Conservation (phyloP, 2,329 filamentous ascomycete genomes). For the Colletotrichum coccodes region DNA sequence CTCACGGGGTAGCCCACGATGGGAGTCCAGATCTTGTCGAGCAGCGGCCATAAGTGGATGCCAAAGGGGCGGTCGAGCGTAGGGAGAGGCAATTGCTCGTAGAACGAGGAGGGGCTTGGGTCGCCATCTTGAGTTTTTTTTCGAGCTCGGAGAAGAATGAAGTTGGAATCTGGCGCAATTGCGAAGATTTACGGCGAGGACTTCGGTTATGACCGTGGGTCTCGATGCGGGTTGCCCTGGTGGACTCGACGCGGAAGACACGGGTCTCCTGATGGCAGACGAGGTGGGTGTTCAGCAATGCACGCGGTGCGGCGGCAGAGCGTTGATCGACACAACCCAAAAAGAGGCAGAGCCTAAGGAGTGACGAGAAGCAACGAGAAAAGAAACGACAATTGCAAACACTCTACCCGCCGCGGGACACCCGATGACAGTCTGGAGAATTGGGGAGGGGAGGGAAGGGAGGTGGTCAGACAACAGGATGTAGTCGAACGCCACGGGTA, state of each 20-base stretch:
- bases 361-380: constrained; percentile 50
- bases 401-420: constrained; percentile 25
- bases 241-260: constrained; percentile 37
- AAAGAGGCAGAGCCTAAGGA: constrained; percentile 47
- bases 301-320: constrained; percentile 14
- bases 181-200: constrained; percentile 11
- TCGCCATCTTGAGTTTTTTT: constrained; percentile 44
- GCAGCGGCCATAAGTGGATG: constrained; percentile 91
- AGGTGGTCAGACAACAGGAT: constrained; percentile 28
- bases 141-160: constrained; percentile 11
- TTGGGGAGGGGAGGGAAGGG: constrained; percentile 31
- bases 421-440: constrained; percentile 15
- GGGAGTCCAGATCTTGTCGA: constrained; percentile 84
- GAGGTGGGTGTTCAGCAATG: constrained; percentile 17
- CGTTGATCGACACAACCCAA: constrained; percentile 12
- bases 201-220: constrained; percentile 25
- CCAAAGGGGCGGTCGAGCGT: constrained; percentile 94
- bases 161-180: constrained; percentile 2
- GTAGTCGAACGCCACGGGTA: constrained; percentile 24
- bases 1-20: constrained; percentile 84
- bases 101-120: constrained; percentile 54
- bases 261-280: constrained; percentile 20
- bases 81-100: constrained; percentile 72
- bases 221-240: constrained; percentile 26
- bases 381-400: constrained; percentile 39